Evolutionary conservation across 805 yeast genomes (phyloP), one percentile per base, ranked within the genome.

Genomic region (Candida insectorum): DNA sequence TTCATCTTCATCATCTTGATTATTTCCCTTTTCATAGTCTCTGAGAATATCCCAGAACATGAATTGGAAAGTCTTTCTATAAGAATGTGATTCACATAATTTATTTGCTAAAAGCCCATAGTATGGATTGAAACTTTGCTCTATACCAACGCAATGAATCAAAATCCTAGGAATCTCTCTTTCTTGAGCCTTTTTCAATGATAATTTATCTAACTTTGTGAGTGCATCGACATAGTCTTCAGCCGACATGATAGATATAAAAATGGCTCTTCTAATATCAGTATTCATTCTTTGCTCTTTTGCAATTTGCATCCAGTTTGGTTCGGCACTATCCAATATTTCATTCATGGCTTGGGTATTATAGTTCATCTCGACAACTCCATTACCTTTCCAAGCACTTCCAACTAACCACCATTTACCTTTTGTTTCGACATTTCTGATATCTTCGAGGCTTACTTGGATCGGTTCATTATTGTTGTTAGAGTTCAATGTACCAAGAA

Each of bases 391-490:
- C 96, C 97, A 93, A 0, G 98, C 96, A 1, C 97, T 85, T 31
- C 99, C 99, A 19, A 93, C 91, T 20, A 93, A 68, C 99, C 99
- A 93, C 99, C 99, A 93, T 59, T 91, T 93, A 37, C 99, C 99
- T 44, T 79, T 77, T 1, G 81, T 75, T 10, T 81, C 85, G 16
- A 86, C 71, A 40, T 75, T 77, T 30, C 75, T 77, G 37, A 93
- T 87, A 61, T 93, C 99, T 28, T 77, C 80, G 14, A 91, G 63
- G 3, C 85, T 65, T 0, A 93, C 97, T 45, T 85, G 87, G 16
- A 93, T 69, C 2, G 98, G 85, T 34, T 93, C 97, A 24, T 65
- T 61, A 17, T 59, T 53, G 27, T 71, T 71, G 24, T 62, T 61
- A 12, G 69, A 56, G 16, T 62, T 62, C 25, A 81, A 60, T 1